phyloP scores from a whole-genome alignment of 2,329 filamentous ascomycete species.

The Fusarium pseudoanthophilum region DNA sequence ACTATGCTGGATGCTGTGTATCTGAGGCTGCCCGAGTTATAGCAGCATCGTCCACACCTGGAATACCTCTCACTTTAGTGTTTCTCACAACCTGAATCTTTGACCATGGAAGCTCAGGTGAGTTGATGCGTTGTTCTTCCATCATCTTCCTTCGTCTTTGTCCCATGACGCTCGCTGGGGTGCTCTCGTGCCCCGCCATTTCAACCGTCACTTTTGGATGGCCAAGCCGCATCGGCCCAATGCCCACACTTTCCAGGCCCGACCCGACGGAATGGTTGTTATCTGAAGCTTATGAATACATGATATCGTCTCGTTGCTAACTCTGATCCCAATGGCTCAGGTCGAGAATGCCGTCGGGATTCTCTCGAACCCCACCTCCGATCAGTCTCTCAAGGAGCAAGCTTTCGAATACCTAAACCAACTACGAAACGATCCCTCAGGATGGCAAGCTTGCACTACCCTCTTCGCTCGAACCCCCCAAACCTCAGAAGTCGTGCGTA shows the following conservation, averaged over 20 bases:
- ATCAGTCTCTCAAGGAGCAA: slow-evolving; percentile 80
- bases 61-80: slow-evolving; percentile 7
- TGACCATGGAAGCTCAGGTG: slow-evolving; percentile 62
- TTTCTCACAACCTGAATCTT: slow-evolving; percentile 36
- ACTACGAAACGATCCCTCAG: slow-evolving; percentile 82
- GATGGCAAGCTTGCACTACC: slow-evolving; percentile 88
- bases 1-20: slow-evolving; percentile 57
- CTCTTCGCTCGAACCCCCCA: slow-evolving; percentile 85
- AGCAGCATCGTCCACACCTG: slow-evolving; percentile 52
- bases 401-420: slow-evolving; percentile 84
- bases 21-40: slow-evolving; percentile 57
- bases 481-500: slow-evolving; percentile 83
- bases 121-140: slow-evolving; percentile 37
- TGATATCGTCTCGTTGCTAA: slow-evolving; percentile 17
- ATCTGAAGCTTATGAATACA: slow-evolving; percentile 20
- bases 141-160: slow-evolving; percentile 13
- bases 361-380: slow-evolving; percentile 83
- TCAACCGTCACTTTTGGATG: slow-evolving; percentile 37
- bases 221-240: slow-evolving; percentile 39
- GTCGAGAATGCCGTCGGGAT: slow-evolving; percentile 96
- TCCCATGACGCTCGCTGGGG: slow-evolving; percentile 40
- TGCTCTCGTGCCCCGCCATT: slow-evolving; percentile 47
- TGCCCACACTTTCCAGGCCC: slow-evolving; percentile 21
- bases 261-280: slow-evolving; percentile 18
- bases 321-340: slow-evolving; percentile 56